Percentiles rank a stretch among this genome's conserved stretches.
Conservation (phyloP, 192 early-diverging fungal genomes). For the Mortierella antarctica region DNA sequence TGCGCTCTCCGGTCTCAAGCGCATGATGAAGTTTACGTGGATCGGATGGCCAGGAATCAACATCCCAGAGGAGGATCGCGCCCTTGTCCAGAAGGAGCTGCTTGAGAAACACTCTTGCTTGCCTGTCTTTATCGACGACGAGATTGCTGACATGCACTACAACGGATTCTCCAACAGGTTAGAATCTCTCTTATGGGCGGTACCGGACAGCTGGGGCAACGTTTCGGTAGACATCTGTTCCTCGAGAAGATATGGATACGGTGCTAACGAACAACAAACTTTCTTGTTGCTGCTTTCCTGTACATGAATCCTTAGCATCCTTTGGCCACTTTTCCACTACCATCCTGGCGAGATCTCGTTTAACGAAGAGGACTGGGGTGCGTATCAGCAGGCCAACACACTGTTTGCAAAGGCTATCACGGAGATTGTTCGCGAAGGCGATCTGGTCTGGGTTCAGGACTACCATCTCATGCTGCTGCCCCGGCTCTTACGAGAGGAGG, state of each 20-base stretch:
- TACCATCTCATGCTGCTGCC: constrained; percentile 99
- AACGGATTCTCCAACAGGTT: constrained; percentile 97
- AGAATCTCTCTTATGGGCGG: neutral
- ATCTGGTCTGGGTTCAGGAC: constrained; percentile 93
- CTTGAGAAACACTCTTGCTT: constrained; percentile 84
- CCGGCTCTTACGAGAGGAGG: constrained; percentile 79
- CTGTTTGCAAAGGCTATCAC: constrained; percentile 95
- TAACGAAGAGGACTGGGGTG: constrained; percentile 94
- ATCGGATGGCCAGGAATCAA: constrained; percentile 98
- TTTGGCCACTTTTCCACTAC: constrained; percentile 99
- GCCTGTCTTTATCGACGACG: constrained; percentile 95
- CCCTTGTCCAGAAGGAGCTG: constrained; percentile 73
- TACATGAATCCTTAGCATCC: constrained; percentile 70
- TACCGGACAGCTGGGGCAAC: neutral
- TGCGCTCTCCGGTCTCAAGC: constrained; percentile 93
- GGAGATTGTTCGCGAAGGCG: constrained; percentile 87
- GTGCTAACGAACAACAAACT: neutral
- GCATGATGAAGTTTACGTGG: constrained; percentile 97
- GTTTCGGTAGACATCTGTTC: neutral
- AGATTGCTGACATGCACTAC: constrained; percentile 95
- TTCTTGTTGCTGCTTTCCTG: neutral
- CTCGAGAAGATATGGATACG: neutral
- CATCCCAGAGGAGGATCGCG: constrained; percentile 83
- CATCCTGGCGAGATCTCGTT: constrained; percentile 99
- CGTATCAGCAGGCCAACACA: constrained; percentile 91